These are phyloP conservation scores for Santalum album DNA, from an alignment of 164 flowering plant species.

Conservation along the genomic window DNA sequence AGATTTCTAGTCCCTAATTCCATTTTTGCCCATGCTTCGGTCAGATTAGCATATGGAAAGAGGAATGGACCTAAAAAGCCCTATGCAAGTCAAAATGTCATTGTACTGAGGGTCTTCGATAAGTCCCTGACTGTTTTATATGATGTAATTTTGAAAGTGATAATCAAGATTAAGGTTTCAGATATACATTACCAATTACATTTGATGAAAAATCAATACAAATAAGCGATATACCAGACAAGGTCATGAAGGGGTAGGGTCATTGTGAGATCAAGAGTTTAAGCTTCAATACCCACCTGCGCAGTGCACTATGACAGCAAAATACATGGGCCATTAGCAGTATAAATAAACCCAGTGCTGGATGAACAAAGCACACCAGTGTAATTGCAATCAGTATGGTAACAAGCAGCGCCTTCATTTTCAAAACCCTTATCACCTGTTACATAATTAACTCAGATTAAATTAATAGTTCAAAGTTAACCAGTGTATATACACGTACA, in stretches of 20 bases:
- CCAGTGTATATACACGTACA: not conserved
- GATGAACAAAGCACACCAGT: constrained; percentile 79
- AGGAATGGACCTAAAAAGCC: too few relatives aligned
- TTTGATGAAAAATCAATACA: not conserved
- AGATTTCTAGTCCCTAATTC: too few relatives aligned
- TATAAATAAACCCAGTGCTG: constrained; percentile 70
- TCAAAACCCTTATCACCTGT: constrained; percentile 60
- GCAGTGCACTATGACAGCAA: constrained; percentile 68
- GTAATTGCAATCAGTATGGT: constrained; percentile 33
- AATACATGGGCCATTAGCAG: constrained; percentile 60
- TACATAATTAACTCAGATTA: constrained; percentile 13
- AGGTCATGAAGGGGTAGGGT: not conserved
- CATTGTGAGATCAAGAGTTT: not conserved
- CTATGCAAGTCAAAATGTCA: too few relatives aligned
- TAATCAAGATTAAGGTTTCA: not conserved
- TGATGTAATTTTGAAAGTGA: too few relatives aligned
- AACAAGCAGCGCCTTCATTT: constrained; percentile 43
- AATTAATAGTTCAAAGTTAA: constrained; percentile 7
- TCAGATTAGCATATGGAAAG: too few relatives aligned
- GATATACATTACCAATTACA: too few relatives aligned
- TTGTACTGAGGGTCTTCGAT: too few relatives aligned
- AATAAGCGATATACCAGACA: not conserved
- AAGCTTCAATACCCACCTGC: constrained; percentile 42
- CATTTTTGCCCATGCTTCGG: too few relatives aligned
- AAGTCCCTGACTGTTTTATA: too few relatives aligned